Conservation (phyloP, 371 early-diverging fungal species). For the Mortierella sp. region DNA sequence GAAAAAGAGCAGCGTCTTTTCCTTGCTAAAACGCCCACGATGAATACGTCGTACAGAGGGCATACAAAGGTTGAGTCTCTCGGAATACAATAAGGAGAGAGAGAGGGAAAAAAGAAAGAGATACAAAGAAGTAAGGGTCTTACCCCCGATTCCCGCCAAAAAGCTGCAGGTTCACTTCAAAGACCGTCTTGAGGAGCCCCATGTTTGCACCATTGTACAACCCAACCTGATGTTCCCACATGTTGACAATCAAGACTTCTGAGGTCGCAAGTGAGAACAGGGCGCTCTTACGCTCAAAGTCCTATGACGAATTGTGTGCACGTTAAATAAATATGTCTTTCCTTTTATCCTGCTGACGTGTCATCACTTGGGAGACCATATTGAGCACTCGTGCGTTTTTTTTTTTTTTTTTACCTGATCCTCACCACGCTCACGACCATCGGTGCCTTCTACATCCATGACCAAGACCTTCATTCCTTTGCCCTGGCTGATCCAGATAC, state of each 20-base stretch:
- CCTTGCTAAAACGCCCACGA: slow-evolving; percentile 51
- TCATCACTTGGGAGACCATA: too few species aligned
- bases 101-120: neutral
- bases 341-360: too few species aligned
- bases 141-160: slow-evolving; percentile 73
- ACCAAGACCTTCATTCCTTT: slow-evolving; percentile 84
- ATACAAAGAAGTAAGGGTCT: slow-evolving; percentile 16
- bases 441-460: slow-evolving; percentile 97
- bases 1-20: slow-evolving; percentile 90
- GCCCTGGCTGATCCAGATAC: slow-evolving; percentile 90
- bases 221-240: slow-evolving; percentile 97
- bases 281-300: slow-evolving; percentile 96
- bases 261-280: slow-evolving; percentile 94
- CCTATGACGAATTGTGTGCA: slow-evolving; percentile 54
- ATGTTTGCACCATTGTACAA: slow-evolving; percentile 98
- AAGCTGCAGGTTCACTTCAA: slow-evolving; percentile 95
- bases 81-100: neutral
- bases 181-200: slow-evolving; percentile 94
- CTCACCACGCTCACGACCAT: slow-evolving; percentile 96
- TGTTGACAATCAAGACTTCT: slow-evolving; percentile 93
- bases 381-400: neutral
- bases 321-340: too few species aligned
- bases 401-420: slow-evolving; percentile 70
- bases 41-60: too few species aligned
- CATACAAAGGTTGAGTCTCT: neutral